Base-by-base conservation (phyloP, 2,329 filamentous ascomycete genomes). In the Colletotrichum noveboracense region DNA sequence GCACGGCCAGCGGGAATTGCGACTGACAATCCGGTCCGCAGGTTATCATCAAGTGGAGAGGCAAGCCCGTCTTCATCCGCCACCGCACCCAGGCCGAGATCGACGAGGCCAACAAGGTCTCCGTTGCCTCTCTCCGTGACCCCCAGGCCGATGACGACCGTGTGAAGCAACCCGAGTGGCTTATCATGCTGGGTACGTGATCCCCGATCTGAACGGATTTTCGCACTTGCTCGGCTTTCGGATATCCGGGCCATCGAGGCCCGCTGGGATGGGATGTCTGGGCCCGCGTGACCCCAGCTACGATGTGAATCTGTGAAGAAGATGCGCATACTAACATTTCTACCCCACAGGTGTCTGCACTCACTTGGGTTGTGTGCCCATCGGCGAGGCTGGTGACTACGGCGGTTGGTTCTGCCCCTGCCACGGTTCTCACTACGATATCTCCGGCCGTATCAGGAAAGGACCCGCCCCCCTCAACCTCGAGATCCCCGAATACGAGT, bases 331-430 rank as follows among this genome's bases (percentile, higher is more conserved):
- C 82, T 86, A 70, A 82, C 71, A 55, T 66, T 10, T 12, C 6
- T 56, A 36, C 64, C 34, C 6, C 32, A n/a, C 71, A 96, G 95
- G 96, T 88, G 96, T 99, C 88, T 99, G 97, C 94, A 99, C 97
- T 84, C 97, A 99, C 89, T 90, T 99, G 85, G 97, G 97, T 89
- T 99, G 97, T 92, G 97, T 99, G 81, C 97, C 97, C 85, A 99
- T 99, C 83, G 97, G 97, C 84, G 97, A 99, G 91, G 95, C 97
- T 79, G 97, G 97, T 86, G 97, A 99, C 88, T 99, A 90, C 84
- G 97, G 97, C 86, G 97, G 97, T 85, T 99, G 97, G 97, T 99
- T 99, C 94, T 99, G 97, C 91, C 97, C 97, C 80, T 99, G 97
- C 94, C 97, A 99, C 92, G 97, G 97, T 87, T 98, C 96, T 81